These are phyloP conservation scores for Colletotrichum musicola DNA, from an alignment of 2,329 filamentous ascomycete genomes.

Conservation along the genomic window DNA sequence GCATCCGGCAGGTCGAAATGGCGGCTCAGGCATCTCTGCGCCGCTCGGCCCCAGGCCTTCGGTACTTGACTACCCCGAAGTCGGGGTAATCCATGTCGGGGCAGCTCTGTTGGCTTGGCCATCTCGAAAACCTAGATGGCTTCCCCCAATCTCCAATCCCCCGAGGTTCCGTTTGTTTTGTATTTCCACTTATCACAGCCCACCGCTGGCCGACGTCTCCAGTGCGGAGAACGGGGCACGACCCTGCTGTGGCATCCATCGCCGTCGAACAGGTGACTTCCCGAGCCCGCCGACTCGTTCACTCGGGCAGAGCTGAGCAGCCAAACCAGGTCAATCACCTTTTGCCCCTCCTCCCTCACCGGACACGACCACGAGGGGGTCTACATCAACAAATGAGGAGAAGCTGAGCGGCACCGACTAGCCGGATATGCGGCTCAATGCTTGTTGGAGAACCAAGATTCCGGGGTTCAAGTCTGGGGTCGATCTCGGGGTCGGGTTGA, in stretches of 20 bases:
- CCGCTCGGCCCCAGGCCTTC: conserved; percentile 7
- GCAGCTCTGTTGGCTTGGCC: conserved; percentile 17
- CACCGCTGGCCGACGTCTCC: conserved; percentile 7
- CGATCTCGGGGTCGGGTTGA: background rate
- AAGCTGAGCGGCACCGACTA: conserved; percentile 17
- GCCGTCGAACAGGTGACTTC: conserved; percentile 18
- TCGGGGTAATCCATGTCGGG: conserved; percentile 16
- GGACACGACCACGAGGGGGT: conserved; percentile 7
- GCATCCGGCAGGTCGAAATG: conserved; percentile 2
- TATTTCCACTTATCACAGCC: conserved; percentile 31
- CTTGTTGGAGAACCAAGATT: conserved; percentile 1
- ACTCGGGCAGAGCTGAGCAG: background rate
- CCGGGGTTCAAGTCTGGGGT: conserved; percentile 2
- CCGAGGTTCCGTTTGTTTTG: conserved; percentile 5
- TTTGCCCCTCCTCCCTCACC: background rate
- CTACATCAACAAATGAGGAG: background rate
- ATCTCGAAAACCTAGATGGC: conserved; percentile 13
- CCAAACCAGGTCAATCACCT: no score
- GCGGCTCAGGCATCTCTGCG: conserved; percentile 4
- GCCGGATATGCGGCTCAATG: conserved; percentile 15
- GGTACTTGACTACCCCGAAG: conserved; percentile 18
- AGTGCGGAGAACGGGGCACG: conserved; percentile 18
- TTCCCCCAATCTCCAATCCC: conserved; percentile 24
- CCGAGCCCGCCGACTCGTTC: background rate
- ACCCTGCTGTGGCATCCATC: conserved; percentile 17